phyloP scores from a whole-genome alignment of 306 rosid species.

The Amphicarpaea edgeworthii region DNA sequence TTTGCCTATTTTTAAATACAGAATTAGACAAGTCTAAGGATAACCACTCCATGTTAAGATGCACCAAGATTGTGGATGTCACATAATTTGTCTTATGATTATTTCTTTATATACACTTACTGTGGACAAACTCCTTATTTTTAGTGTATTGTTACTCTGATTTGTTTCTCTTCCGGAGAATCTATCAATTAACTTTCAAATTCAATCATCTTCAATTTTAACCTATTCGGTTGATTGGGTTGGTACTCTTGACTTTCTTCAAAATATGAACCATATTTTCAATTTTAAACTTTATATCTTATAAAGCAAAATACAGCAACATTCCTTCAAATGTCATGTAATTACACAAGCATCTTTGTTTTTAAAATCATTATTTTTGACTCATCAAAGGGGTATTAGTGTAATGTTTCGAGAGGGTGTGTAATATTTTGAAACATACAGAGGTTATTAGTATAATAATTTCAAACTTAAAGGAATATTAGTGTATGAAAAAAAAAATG shows the following conservation, averaged over 20 bases:
- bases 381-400: too few relatives aligned
- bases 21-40: not conserved
- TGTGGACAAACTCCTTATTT: not conserved
- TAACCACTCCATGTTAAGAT: constrained; percentile 4
- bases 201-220: not conserved
- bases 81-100: not conserved
- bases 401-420: too few relatives aligned
- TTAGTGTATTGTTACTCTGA: not conserved
- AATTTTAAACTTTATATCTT: not conserved
- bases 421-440: too few relatives aligned
- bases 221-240: constrained; percentile 19
- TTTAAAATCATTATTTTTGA: too few relatives aligned
- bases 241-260: constrained; percentile 3
- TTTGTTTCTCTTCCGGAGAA: constrained; percentile 10
- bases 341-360: too few relatives aligned
- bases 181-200: constrained; percentile 8
- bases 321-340: too few relatives aligned
- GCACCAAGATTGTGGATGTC: constrained; percentile 17
- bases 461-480: too few relatives aligned
- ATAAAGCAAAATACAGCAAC: too few relatives aligned
- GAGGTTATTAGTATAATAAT: too few relatives aligned
- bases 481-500: too few relatives aligned
- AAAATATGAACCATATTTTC: constrained; percentile 4
- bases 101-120: not conserved
- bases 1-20: too few relatives aligned